A percentile compares a stretch with the other conserved stretches of the same genome.
Conservation (phyloP, 306 rosid species). For the Benincasa hispida region DNA sequence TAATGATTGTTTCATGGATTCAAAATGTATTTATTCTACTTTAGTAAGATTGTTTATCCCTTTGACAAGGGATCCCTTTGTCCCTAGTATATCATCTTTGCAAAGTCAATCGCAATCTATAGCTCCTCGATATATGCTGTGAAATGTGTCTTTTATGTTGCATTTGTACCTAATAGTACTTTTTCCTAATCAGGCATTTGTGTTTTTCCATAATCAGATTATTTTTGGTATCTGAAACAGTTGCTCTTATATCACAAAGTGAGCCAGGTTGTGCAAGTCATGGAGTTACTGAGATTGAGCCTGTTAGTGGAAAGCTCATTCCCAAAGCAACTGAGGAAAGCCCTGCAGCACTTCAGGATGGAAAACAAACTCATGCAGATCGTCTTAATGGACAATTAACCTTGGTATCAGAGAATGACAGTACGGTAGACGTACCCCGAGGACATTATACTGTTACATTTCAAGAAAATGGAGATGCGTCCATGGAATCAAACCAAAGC, state of each 20-base stretch:
- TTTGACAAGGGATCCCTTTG: background rate
- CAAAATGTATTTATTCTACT: background rate
- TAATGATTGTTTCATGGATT: background rate
- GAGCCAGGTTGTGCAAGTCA: slow-evolving; percentile 32
- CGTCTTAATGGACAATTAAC: slow-evolving; percentile 21
- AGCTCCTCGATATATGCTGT: background rate
- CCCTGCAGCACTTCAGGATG: slow-evolving; percentile 29
- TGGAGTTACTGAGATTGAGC: slow-evolving; percentile 25
- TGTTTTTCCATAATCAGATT: slow-evolving; percentile 4
- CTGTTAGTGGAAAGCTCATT: slow-evolving; percentile 18
- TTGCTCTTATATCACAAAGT: slow-evolving; percentile 19
- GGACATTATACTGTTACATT: slow-evolving; percentile 13
- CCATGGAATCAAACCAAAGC: slow-evolving; percentile 24
- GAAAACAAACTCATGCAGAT: slow-evolving; percentile 22
- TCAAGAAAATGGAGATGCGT: slow-evolving; percentile 18
- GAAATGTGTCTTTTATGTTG: background rate
- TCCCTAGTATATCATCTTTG: background rate
- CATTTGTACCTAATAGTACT: background rate
- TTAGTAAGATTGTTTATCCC: background rate
- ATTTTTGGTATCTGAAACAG: slow-evolving; percentile 22
- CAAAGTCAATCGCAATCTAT: background rate
- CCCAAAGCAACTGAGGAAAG: slow-evolving; percentile 22
- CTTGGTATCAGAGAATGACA: slow-evolving; percentile 3
- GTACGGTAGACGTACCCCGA: slow-evolving; percentile 12
- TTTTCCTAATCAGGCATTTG: background rate